These are phyloP conservation scores for Chrysoporthe austroafricana DNA, from an alignment of 2,329 filamentous ascomycete species.

Conservation along the genomic window DNA sequence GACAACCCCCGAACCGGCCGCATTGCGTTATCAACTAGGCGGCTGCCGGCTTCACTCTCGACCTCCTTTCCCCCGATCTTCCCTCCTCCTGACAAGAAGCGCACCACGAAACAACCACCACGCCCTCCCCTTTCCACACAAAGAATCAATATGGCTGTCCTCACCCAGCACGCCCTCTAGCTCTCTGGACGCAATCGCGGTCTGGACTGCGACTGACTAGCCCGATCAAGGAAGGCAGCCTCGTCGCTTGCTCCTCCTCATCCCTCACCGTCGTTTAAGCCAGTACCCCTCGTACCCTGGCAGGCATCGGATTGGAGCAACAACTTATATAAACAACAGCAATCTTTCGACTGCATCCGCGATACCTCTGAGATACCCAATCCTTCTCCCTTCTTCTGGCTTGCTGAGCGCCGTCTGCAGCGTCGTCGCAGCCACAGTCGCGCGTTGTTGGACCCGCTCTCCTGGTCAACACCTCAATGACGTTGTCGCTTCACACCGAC, in stretches of 20 bases:
- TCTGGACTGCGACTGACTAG: slow-evolving; percentile 19
- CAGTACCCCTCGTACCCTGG: not conserved
- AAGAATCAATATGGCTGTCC: slow-evolving; percentile 14
- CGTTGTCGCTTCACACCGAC: slow-evolving; percentile 28
- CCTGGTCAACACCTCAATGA: slow-evolving; percentile 22
- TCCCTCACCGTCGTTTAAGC: slow-evolving; percentile 3
- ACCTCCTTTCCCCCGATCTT: slow-evolving; percentile 17
- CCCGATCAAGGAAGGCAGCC: slow-evolving; percentile 1
- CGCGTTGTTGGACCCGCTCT: not conserved
- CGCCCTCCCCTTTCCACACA: not conserved
- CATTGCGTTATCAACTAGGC: slow-evolving; percentile 24
- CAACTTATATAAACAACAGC: not conserved
- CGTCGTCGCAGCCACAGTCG: not conserved
- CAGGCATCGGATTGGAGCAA: not conserved
- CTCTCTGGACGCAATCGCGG: slow-evolving; percentile 21
- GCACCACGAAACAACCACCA: not conserved
- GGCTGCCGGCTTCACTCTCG: slow-evolving; percentile 9
- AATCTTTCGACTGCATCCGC: not conserved
- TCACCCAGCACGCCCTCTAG: slow-evolving; percentile 10
- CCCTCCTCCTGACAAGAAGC: slow-evolving; percentile 1
- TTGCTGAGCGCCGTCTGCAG: not conserved
- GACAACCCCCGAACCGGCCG: not conserved
- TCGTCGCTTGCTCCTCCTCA: slow-evolving; percentile 8
- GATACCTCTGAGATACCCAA: not conserved
- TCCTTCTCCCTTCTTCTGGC: not conserved